Evolutionary conservation across 352 stramenopile genomes (phyloP).

Genomic region (Phytophthora rubi): DNA sequence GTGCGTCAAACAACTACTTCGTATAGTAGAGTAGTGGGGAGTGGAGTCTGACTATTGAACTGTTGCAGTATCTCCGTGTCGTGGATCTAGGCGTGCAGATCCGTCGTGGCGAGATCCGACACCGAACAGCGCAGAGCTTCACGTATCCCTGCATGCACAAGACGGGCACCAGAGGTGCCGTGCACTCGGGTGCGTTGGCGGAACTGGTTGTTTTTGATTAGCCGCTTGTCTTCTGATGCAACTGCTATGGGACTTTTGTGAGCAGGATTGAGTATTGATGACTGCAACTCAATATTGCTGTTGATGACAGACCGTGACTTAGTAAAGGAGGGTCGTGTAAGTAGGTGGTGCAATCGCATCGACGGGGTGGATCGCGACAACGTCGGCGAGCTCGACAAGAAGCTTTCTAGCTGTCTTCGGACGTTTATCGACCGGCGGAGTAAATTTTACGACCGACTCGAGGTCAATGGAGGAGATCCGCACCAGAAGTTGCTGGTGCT

Average conservation of each 20-base stretch:
- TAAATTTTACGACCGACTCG: constrained; percentile 51
- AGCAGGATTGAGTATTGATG: constrained; percentile 75
- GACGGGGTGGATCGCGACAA: constrained; percentile 67
- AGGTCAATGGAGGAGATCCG: constrained; percentile 65
- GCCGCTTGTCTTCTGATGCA: neutral
- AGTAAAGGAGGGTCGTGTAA: constrained; percentile 49
- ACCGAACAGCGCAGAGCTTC: constrained; percentile 44
- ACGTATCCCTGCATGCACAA: constrained; percentile 62
- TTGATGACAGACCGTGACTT: constrained; percentile 46
- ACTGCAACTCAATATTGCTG: constrained; percentile 68
- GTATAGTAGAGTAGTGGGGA: too few species aligned
- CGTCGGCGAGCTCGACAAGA: constrained; percentile 63
- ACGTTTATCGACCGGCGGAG: constrained; percentile 48
- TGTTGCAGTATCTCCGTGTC: constrained; percentile 64
- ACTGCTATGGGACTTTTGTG: neutral
- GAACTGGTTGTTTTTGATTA: neutral
- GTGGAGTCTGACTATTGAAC: neutral
- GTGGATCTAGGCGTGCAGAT: constrained; percentile 73
- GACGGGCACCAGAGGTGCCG: constrained; percentile 65
- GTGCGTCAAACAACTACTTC: constrained; percentile 27
- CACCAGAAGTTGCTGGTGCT: constrained; percentile 52
- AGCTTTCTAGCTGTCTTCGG: constrained; percentile 48
- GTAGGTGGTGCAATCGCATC: constrained; percentile 60
- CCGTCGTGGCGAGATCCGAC: constrained; percentile 75
- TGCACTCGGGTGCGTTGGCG: constrained; percentile 49